Conservation (phyloP, 495 filamentous ascomycete genomes). For the Trichoderma reesei region DNA sequence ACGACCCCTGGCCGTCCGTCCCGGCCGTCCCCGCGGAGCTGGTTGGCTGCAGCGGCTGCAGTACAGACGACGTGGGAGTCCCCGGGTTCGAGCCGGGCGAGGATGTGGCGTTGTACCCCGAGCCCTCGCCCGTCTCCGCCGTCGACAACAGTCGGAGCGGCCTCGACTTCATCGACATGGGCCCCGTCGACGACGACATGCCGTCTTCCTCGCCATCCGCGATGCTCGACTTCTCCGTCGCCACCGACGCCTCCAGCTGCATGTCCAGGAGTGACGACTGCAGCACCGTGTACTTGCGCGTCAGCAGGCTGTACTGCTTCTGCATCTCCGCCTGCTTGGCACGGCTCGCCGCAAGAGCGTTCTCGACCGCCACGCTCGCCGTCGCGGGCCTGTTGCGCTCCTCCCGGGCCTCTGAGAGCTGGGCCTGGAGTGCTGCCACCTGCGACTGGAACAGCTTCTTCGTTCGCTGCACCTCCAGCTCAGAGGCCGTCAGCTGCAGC, state of each 20-base stretch:
- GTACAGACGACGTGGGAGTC: slow-evolving; percentile 11
- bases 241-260: slow-evolving; percentile 16
- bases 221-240: slow-evolving; percentile 6
- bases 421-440: slow-evolving; percentile 30
- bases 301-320: slow-evolving; percentile 30
- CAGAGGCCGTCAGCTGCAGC: slow-evolving; percentile 39
- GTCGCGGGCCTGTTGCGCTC: slow-evolving; percentile 30
- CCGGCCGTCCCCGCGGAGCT: slow-evolving; percentile 1
- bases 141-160: slow-evolving; percentile 27
- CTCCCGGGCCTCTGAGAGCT: slow-evolving; percentile 34
- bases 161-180: slow-evolving; percentile 9
- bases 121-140: slow-evolving; percentile 23
- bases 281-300: slow-evolving; percentile 31
- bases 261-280: slow-evolving; percentile 29
- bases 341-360: slow-evolving; percentile 27
- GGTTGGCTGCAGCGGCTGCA: not conserved
- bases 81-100: slow-evolving; percentile 23
- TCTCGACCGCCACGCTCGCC: slow-evolving; percentile 27
- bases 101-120: slow-evolving; percentile 26
- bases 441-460: slow-evolving; percentile 34
- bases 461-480: slow-evolving; percentile 41
- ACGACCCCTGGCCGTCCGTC: not conserved
- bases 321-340: slow-evolving; percentile 33
- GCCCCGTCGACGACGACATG: slow-evolving; percentile 10
- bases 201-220: slow-evolving; percentile 1